Percentiles rank a stretch among this genome's conserved stretches.
Conservation (phyloP, 2,329 filamentous ascomycete genomes). For the Botryosphaeria dothidea region DNA sequence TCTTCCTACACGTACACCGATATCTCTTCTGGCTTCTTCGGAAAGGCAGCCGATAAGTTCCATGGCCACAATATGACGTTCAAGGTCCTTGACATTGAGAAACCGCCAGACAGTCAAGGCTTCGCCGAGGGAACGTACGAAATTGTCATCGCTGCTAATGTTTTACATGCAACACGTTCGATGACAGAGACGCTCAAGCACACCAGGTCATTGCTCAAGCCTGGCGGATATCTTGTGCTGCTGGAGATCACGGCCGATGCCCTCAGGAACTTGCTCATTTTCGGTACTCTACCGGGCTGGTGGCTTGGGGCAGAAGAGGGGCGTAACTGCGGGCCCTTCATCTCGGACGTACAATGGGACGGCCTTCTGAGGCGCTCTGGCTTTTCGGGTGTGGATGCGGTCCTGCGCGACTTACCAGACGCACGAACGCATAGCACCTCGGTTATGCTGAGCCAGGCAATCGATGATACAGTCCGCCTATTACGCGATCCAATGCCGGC, state of each 20-base stretch:
- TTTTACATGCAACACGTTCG: conserved; percentile 23
- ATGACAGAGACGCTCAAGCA: conserved; percentile 21
- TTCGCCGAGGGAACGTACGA: conserved; percentile 22
- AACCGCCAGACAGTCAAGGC: conserved; percentile 16
- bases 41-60: conserved; percentile 16
- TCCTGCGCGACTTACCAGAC: background rate
- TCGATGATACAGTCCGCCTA: conserved; percentile 22
- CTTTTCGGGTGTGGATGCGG: background rate
- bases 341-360: background rate
- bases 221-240: background rate
- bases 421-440: background rate
- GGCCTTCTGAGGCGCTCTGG: background rate
- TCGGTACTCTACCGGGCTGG: conserved; percentile 34
- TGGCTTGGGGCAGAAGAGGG: conserved; percentile 36
- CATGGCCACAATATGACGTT: conserved; percentile 10
- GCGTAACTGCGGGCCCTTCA: conserved; percentile 27
- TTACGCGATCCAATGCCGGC: conserved; percentile 21
- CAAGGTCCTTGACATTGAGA: conserved; percentile 10
- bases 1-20: conserved; percentile 25
- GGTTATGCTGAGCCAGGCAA: conserved; percentile 23
- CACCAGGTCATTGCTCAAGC: background rate
- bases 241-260: conserved; percentile 39
- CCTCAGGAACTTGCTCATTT: background rate
- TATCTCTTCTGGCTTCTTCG: conserved; percentile 20
- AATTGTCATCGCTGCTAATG: conserved; percentile 24